Evolutionary conservation across 2,329 filamentous ascomycete genomes (phyloP).

Genomic region (Cryphonectria parasitica): DNA sequence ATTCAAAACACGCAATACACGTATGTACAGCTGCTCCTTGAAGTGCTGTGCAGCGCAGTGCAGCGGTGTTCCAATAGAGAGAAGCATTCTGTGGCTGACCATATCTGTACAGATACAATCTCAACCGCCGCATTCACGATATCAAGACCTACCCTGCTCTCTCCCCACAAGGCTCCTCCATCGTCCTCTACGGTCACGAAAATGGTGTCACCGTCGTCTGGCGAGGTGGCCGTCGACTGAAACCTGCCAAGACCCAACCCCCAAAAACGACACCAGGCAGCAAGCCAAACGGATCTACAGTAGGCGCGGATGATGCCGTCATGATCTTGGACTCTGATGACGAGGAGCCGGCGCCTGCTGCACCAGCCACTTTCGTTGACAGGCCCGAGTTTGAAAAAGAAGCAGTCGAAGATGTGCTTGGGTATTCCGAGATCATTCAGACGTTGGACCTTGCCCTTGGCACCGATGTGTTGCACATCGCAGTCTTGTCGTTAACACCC

Average conservation of each 20-base stretch:
- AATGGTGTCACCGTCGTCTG: slow-evolving; percentile 65
- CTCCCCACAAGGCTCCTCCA: slow-evolving; percentile 65
- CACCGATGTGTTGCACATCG: slow-evolving; percentile 58
- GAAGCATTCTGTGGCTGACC: slow-evolving; percentile 4
- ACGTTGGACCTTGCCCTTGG: slow-evolving; percentile 65
- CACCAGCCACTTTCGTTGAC: slow-evolving; percentile 47
- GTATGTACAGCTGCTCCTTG: slow-evolving; percentile 38
- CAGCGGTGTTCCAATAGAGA: slow-evolving; percentile 5
- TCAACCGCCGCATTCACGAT: slow-evolving; percentile 61
- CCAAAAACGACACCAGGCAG: slow-evolving; percentile 39
- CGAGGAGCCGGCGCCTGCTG: slow-evolving; percentile 47
- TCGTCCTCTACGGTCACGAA: slow-evolving; percentile 67
- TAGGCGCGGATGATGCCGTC: slow-evolving; percentile 51
- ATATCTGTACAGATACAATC: slow-evolving; percentile 54
- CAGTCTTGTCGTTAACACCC: slow-evolving; percentile 57
- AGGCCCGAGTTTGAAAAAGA: slow-evolving; percentile 62
- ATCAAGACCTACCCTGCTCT: slow-evolving; percentile 64
- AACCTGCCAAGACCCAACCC: slow-evolving; percentile 41
- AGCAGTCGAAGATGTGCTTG: slow-evolving; percentile 49
- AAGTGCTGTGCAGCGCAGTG: neutral
- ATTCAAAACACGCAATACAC: slow-evolving; percentile 54
- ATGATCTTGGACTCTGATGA: slow-evolving; percentile 69
- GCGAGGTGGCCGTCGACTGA: slow-evolving; percentile 66
- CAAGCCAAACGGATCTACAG: slow-evolving; percentile 54
- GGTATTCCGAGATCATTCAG: slow-evolving; percentile 60